phyloP scores from a whole-genome alignment of 2,329 filamentous ascomycete species.

The Sporothrix protearum region DNA sequence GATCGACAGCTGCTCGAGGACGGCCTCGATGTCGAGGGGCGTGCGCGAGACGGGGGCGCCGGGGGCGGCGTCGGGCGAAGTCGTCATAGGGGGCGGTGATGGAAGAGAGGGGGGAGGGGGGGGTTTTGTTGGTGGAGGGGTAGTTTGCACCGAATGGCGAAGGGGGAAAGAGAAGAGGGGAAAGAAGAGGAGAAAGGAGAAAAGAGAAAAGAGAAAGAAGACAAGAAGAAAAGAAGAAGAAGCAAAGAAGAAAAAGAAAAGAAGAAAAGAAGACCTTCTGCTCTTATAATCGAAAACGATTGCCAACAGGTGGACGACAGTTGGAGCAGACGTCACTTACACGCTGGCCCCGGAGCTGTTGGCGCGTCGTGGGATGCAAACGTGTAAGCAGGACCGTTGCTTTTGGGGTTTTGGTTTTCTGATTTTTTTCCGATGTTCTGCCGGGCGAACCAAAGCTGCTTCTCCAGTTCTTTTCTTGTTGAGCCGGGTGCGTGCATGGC shows the following conservation, averaged over 20 bases:
- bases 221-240: too few species aligned
- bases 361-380: neutral
- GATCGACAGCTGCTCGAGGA: conserved; percentile 20
- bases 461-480: neutral
- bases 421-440: conserved; percentile 17
- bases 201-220: too few species aligned
- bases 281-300: neutral
- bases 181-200: neutral
- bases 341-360: neutral
- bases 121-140: neutral
- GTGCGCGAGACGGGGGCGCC: too few species aligned
- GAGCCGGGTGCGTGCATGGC: neutral
- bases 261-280: neutral
- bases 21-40: conserved; percentile 17
- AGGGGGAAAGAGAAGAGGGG: too few species aligned
- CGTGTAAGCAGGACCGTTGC: too few species aligned
- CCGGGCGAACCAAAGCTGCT: neutral
- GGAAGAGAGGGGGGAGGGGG: too few species aligned
- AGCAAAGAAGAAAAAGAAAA: too few species aligned
- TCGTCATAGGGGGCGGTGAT: neutral
- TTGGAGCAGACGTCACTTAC: conserved; percentile 6
- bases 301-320: neutral
- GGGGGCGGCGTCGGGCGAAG: too few species aligned
- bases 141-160: too few species aligned
- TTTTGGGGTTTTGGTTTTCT: too few species aligned